phyloP scores from a whole-genome alignment of 2,329 filamentous ascomycete genomes.

The Fusarium pilosicola region DNA sequence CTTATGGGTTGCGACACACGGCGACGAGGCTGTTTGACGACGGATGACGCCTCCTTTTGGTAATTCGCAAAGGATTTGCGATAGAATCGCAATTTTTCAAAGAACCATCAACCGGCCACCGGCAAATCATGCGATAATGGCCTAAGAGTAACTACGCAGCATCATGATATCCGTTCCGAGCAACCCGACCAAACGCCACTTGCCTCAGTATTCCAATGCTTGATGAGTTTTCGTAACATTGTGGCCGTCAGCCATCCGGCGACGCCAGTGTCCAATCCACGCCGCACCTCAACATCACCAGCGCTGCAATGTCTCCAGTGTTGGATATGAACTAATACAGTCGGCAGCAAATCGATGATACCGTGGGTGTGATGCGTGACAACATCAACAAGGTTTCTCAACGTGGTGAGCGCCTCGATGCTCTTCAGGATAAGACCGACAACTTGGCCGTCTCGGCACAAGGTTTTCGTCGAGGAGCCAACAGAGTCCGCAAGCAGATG shows the following conservation, averaged over 20 bases:
- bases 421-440: constrained; percentile 92
- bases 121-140: neutral
- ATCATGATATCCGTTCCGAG: neutral
- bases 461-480: constrained; percentile 95
- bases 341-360: constrained; percentile 93
- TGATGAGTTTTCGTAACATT: neutral
- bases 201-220: neutral
- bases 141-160: neutral
- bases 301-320: neutral
- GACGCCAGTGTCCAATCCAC: neutral
- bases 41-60: constrained; percentile 17
- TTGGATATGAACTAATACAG: constrained; percentile 24
- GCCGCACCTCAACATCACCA: neutral
- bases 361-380: constrained; percentile 92
- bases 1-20: constrained; percentile 30
- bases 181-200: neutral
- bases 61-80: constrained; percentile 1
- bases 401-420: constrained; percentile 88
- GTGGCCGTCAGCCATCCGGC: neutral
- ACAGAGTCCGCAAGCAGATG: constrained; percentile 96
- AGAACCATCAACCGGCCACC: neutral
- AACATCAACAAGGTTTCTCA: constrained; percentile 98
- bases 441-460: constrained; percentile 93
- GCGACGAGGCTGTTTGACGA: constrained; percentile 12
- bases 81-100: neutral